phyloP scores from a whole-genome alignment of 2,329 filamentous ascomycete genomes.

The Dothideomycetes sp. region DNA sequence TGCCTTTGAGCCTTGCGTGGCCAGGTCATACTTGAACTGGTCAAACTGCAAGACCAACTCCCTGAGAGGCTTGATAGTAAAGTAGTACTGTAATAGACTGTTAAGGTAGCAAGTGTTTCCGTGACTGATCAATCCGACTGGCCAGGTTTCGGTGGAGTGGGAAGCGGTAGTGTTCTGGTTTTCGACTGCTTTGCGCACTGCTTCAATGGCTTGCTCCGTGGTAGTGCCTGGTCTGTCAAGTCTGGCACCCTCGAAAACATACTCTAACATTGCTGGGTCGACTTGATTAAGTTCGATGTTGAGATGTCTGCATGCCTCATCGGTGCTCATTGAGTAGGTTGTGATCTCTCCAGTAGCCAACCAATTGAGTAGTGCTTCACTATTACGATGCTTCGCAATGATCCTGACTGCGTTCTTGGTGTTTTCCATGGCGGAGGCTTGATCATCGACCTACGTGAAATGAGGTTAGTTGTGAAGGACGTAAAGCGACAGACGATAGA shows the following conservation, averaged over 20 bases:
- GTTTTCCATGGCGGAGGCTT: slow-evolving; percentile 38
- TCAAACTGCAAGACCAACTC: slow-evolving; percentile 73
- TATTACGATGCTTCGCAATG: slow-evolving; percentile 51
- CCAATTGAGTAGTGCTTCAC: slow-evolving; percentile 44
- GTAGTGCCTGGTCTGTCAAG: slow-evolving; percentile 22
- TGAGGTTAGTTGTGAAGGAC: neutral
- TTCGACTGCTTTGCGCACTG: slow-evolving; percentile 22
- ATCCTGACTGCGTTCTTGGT: slow-evolving; percentile 48
- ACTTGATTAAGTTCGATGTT: slow-evolving; percentile 17
- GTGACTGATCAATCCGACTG: slow-evolving; percentile 83
- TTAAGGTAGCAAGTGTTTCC: slow-evolving; percentile 98
- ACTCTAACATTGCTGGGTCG: slow-evolving; percentile 17
- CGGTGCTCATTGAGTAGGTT: slow-evolving; percentile 45
- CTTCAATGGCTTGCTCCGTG: slow-evolving; percentile 26
- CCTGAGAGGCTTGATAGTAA: slow-evolving; percentile 73
- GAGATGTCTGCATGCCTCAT: slow-evolving; percentile 43
- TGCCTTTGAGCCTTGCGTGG: slow-evolving; percentile 51
- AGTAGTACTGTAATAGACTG: slow-evolving; percentile 90
- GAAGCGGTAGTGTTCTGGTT: slow-evolving; percentile 3
- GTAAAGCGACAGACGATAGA: neutral
- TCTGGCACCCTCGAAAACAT: slow-evolving; percentile 20
- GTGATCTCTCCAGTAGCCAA: slow-evolving; percentile 43
- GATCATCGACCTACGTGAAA: slow-evolving; percentile 39
- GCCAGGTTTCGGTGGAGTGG: slow-evolving; percentile 40
- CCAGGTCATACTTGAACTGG: slow-evolving; percentile 57